Evolutionary conservation across 106 monocot species (phyloP), one percentile per base, ranked within the genome.

Genomic region (Narthecium ossifragum): DNA sequence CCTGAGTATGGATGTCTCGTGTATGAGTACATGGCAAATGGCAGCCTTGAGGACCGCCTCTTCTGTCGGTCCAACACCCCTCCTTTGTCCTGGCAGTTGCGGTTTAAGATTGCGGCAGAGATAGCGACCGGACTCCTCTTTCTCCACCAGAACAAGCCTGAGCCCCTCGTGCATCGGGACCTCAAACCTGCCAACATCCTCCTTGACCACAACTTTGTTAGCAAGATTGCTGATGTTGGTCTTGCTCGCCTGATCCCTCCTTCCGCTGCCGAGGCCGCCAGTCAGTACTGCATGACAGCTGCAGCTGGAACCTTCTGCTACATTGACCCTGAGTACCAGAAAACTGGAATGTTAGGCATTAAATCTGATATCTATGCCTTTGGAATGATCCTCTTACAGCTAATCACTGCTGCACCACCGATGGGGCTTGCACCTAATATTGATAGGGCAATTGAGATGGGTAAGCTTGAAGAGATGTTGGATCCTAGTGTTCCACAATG

Each of bases 321-420:
- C 63, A 82, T 82, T 54, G 81, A 82, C 53, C 81, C 81, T 0
- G 81, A 82, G 68, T 82, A 82, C 55, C 81, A 82, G 76, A 76
- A 77, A 64, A 82, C 81, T 4, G 83, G 83, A 18, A 83, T 83
- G 83, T 74, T 83, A 6, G 83, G 83, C 5, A 57, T 74, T 21
- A 83, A 83, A 70, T 83, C 83, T 0, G 78, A 83, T 49, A 67
- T 83, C 27, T 83, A 83, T 66, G 78, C 83, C 10, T 62, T 83
- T 7, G 83, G 83, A 6, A 58, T 83, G 14, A 52, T 83, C 70
- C 66, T 83, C 43, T 62, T 83, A n/a, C 78, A 83, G 78, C 46
- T 83, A 23, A 47, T 83, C 41, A 83, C 83, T 0, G 73, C 78
- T 13, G 63, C 45, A 67, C 73, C 73, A 3, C 83, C 78, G 1